These are phyloP conservation scores for Penicillium daleae DNA, from an alignment of 495 filamentous ascomycete genomes.

Conservation along the genomic window DNA sequence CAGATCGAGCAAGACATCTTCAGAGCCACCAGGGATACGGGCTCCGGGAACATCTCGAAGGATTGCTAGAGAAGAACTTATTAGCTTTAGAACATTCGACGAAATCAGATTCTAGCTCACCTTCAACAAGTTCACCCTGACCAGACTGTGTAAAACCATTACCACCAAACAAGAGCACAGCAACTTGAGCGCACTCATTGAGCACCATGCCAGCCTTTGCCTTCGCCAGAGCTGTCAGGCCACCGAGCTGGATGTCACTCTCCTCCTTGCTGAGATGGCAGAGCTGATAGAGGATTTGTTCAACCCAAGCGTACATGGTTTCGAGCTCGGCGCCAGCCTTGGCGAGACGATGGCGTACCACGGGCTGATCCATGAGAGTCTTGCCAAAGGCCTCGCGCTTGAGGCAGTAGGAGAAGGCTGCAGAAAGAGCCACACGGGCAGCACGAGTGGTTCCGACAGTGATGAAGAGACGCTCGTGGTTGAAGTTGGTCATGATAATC, in stretches of 20 bases:
- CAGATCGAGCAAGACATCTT: slow-evolving; percentile 76
- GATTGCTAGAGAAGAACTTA: slow-evolving; percentile 47
- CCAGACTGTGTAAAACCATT: slow-evolving; percentile 72
- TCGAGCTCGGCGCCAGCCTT: slow-evolving; percentile 72
- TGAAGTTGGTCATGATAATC: slow-evolving; percentile 84
- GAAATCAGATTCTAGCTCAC: slow-evolving; percentile 37
- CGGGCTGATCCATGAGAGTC: slow-evolving; percentile 71
- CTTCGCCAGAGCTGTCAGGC: slow-evolving; percentile 70
- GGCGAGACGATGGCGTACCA: slow-evolving; percentile 72
- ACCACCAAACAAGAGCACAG: slow-evolving; percentile 72
- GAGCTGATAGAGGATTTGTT: slow-evolving; percentile 75
- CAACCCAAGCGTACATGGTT: slow-evolving; percentile 72
- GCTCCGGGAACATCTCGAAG: slow-evolving; percentile 66
- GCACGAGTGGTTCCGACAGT: slow-evolving; percentile 64
- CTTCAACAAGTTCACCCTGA: slow-evolving; percentile 71
- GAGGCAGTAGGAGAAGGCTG: slow-evolving; percentile 70
- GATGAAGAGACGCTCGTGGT: slow-evolving; percentile 74
- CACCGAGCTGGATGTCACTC: slow-evolving; percentile 67
- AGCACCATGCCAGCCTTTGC: slow-evolving; percentile 71
- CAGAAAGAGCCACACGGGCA: slow-evolving; percentile 63
- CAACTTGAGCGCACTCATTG: slow-evolving; percentile 69
- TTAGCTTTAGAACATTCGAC: not conserved
- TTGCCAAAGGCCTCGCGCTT: slow-evolving; percentile 79
- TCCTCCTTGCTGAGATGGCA: slow-evolving; percentile 62
- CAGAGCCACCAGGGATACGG: slow-evolving; percentile 70